A percentile compares a stretch with the other conserved stretches of the same genome.
phyloP scores from a whole-genome alignment of 148 eudicot species.

The Vaccinium darrowii region DNA sequence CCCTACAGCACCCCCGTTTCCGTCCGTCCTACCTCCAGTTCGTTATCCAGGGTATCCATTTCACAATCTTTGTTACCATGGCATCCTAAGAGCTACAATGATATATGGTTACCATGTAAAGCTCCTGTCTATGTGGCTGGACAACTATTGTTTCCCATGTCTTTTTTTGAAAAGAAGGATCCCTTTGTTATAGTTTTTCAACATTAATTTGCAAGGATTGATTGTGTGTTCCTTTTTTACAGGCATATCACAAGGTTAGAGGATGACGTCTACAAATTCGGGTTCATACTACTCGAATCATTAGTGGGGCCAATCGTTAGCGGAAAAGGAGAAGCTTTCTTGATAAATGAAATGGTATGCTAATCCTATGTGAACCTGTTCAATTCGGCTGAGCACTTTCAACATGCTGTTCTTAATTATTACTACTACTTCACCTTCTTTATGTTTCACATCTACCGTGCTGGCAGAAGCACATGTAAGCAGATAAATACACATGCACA shows the following conservation, averaged over 20 bases:
- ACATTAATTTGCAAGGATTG: background rate
- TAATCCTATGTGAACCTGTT: background rate
- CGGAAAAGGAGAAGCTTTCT: conserved; percentile 61
- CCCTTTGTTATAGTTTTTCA: background rate
- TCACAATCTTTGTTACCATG: background rate
- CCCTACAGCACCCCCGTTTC: no score
- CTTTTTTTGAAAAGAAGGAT: background rate
- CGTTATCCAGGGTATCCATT: background rate
- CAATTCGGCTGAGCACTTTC: background rate
- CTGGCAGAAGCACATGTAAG: background rate
- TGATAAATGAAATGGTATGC: conserved; percentile 67
- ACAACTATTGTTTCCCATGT: background rate
- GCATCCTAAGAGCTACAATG: background rate
- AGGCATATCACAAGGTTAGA: conserved; percentile 46
- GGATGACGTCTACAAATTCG: conserved; percentile 68
- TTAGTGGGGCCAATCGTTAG: conserved; percentile 58
- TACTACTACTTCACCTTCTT: background rate
- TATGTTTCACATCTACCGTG: background rate
- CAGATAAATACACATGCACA: background rate
- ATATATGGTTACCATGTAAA: background rate
- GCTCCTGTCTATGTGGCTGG: background rate
- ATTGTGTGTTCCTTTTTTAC: conserved; percentile 18
- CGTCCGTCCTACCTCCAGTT: background rate
- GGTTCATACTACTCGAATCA: conserved; percentile 66
- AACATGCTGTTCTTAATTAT: background rate